A percentile compares a stretch with the other conserved stretches of the same genome.
phyloP scores from a whole-genome alignment of 208 protist genomes.

The Leishmania lainsoni region DNA sequence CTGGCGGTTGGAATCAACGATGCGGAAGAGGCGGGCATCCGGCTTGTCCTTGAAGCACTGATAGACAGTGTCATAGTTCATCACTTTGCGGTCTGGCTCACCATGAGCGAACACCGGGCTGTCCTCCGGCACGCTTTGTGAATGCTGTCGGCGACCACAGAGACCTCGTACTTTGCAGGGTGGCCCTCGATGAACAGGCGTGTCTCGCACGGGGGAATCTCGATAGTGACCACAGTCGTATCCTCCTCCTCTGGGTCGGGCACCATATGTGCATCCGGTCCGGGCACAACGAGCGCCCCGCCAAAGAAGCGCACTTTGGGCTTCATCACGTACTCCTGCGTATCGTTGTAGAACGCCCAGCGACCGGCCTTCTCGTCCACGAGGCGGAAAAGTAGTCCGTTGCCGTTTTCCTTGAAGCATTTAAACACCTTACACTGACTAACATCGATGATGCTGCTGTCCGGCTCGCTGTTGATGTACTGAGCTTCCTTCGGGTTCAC shows the following conservation, averaged over 20 bases:
- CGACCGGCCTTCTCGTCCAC: conserved; percentile 56
- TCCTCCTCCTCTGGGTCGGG: conserved; percentile 46
- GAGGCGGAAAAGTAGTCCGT: conserved; percentile 85
- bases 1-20: conserved; percentile 45
- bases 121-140: conserved; percentile 45
- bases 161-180: conserved; percentile 60
- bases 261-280: conserved; percentile 33
- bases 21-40: conserved; percentile 70
- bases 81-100: conserved; percentile 47
- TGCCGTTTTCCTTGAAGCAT: conserved; percentile 72
- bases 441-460: conserved; percentile 40
- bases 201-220: conserved; percentile 58
- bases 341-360: conserved; percentile 91
- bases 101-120: conserved; percentile 54
- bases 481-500: conserved; percentile 39
- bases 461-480: conserved; percentile 63
- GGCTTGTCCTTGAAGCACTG: conserved; percentile 69
- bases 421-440: conserved; percentile 57
- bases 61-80: conserved; percentile 56
- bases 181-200: conserved; percentile 59
- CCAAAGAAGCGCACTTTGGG: conserved; percentile 56
- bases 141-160: conserved; percentile 52
- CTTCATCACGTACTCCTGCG: conserved; percentile 69
- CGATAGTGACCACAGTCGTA: conserved; percentile 53
- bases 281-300: conserved; percentile 39